Base-by-base conservation (phyloP, 1,284 basidiomycete species). In the Bondarzewia mesenterica region DNA sequence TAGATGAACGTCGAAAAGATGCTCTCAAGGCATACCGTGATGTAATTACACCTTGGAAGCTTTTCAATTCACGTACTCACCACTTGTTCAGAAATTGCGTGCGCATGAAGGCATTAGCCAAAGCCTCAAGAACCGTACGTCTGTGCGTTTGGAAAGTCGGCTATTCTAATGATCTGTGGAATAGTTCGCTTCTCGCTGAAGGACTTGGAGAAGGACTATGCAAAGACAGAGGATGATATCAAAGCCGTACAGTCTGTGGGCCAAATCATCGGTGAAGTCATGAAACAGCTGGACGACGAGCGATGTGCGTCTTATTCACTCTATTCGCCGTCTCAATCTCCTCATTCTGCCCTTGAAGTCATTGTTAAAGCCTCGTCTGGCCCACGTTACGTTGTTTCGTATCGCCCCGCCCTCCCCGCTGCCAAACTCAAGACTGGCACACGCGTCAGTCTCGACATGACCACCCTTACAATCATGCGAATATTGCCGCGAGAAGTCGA, bases 301-400 rank as follows among this genome's bases (percentile, higher is more conserved):
- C 78, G 96, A 69, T 99, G 94, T 95, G 60, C 62, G 89, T 73
- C 4, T 7, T 14, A 22, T 53, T 23, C 26, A 14, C 16, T 25
- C 22, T 14, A 4, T 25, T 14, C 46, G 2, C 22, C 20, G 18
- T 26, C 47, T 20, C 44, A 29, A 44, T 41, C 49, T 15, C 22
- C 47, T 10, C 44, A 2, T 7, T 26, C 7, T 27, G 37, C 0
- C 22, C 36, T 16, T 48, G 1, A 57, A 97, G 94, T 97, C 70
- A 99, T 99, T 58, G 96, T 99, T 57, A 99, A 99, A 68, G 95
- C 96, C 0, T 98, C 94, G 0, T 95, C 92, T 15, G 96, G 96
- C 2, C 96, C 96, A 15, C 89, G 96, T 56, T 99, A 99, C 64
- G 94, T 99, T 36, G 96, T 99, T n/a, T 98, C 95, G 2, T 97